A percentile compares a stretch with the other conserved stretches of the same genome.
Conservation (phyloP, 768 basidiomycete genomes). For the Calocera cornea region DNA sequence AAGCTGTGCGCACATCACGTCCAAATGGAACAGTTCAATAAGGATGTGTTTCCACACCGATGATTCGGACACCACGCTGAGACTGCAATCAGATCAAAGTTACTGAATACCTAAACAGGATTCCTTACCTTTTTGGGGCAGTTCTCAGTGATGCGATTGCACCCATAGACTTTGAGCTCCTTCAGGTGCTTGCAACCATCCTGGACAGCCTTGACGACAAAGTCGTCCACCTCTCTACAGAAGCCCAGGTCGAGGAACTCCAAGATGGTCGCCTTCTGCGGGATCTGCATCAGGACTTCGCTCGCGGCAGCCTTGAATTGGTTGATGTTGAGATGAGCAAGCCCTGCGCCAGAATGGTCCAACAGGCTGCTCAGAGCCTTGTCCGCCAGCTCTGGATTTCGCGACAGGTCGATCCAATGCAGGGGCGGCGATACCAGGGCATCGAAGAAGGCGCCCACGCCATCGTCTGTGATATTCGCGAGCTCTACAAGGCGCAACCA, state of each 20-base stretch:
- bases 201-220: slow-evolving; percentile 57
- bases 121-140: slow-evolving; percentile 38
- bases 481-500: slow-evolving; percentile 44
- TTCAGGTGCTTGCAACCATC: slow-evolving; percentile 30
- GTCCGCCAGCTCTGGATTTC: slow-evolving; percentile 42
- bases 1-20: too few relatives aligned
- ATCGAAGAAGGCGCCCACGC: slow-evolving; percentile 55
- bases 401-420: slow-evolving; percentile 42
- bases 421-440: slow-evolving; percentile 40
- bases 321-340: slow-evolving; percentile 58
- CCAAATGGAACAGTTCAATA: background rate
- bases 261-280: slow-evolving; percentile 31
- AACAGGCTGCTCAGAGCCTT: slow-evolving; percentile 50
- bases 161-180: slow-evolving; percentile 43
- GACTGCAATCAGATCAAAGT: background rate
- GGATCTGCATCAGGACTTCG: slow-evolving; percentile 31
- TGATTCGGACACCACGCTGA: background rate
- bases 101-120: background rate
- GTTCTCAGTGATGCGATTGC: slow-evolving; percentile 34
- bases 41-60: background rate
- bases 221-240: slow-evolving; percentile 74
- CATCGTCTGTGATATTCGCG: slow-evolving; percentile 52
- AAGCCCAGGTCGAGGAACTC: slow-evolving; percentile 65
- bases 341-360: slow-evolving; percentile 44
- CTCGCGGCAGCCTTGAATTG: slow-evolving; percentile 53